phyloP scores from a whole-genome alignment of 2,329 filamentous ascomycete genomes.

The Apiospora hydei region DNA sequence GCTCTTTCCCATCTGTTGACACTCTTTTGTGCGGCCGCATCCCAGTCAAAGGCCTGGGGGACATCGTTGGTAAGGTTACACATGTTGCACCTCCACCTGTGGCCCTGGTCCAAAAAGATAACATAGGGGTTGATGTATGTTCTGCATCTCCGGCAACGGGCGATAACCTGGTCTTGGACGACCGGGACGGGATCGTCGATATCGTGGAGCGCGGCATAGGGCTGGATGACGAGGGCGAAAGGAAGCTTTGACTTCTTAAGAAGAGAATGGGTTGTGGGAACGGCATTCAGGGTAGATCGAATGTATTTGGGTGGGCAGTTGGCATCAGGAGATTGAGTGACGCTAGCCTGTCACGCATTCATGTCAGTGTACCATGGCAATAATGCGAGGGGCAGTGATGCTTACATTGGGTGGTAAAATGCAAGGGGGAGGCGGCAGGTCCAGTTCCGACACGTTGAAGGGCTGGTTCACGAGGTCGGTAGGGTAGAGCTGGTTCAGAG shows the following conservation, averaged over 20 bases:
- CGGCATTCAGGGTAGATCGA: slow-evolving; percentile 91
- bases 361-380: slow-evolving; percentile 46
- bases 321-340: slow-evolving; percentile 87
- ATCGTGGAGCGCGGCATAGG: slow-evolving; percentile 92
- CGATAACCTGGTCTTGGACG: slow-evolving; percentile 96
- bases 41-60: slow-evolving; percentile 99
- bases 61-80: slow-evolving; percentile 99
- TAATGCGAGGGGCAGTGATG: slow-evolving; percentile 34
- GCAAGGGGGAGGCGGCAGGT: slow-evolving; percentile 89
- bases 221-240: slow-evolving; percentile 94
- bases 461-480: slow-evolving; percentile 92
- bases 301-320: slow-evolving; percentile 96
- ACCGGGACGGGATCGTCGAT: slow-evolving; percentile 90
- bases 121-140: slow-evolving; percentile 99
- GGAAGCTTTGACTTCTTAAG: slow-evolving; percentile 97
- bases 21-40: slow-evolving; percentile 87
- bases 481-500: slow-evolving; percentile 87
- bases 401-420: slow-evolving; percentile 90
- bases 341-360: slow-evolving; percentile 69
- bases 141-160: slow-evolving; percentile 91
- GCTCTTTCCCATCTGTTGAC: slow-evolving; percentile 91
- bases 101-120: slow-evolving; percentile 94
- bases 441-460: slow-evolving; percentile 92
- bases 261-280: slow-evolving; percentile 89
- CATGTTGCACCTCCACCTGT: slow-evolving; percentile 99